phyloP scores from a whole-genome alignment of 2,329 filamentous ascomycete species.

The Parascedosporium putredinis region DNA sequence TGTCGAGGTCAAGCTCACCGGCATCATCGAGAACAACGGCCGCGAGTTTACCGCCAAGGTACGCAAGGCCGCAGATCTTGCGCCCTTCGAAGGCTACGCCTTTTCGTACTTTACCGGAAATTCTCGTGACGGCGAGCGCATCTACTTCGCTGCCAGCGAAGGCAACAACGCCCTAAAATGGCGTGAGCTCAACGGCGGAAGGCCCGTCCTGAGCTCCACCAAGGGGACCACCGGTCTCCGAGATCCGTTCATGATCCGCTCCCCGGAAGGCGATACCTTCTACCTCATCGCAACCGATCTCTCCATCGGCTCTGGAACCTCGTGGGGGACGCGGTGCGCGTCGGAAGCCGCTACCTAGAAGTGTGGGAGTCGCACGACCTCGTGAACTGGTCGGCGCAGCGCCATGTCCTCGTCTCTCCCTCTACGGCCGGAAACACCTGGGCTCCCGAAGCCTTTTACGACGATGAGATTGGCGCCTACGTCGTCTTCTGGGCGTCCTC shows the following conservation, averaged over 20 bases:
- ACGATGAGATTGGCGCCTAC: slow-evolving; percentile 29
- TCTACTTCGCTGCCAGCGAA: slow-evolving; percentile 39
- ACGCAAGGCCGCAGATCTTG: slow-evolving; percentile 20
- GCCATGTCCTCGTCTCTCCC: slow-evolving; percentile 38
- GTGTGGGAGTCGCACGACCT: slow-evolving; percentile 43
- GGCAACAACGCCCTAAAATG: slow-evolving; percentile 42
- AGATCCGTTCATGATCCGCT: slow-evolving; percentile 43
- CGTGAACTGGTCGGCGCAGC: slow-evolving; percentile 38
- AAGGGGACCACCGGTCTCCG: slow-evolving; percentile 38
- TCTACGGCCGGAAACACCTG: slow-evolving; percentile 41
- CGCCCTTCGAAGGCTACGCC: slow-evolving; percentile 32
- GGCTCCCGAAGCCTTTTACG: slow-evolving; percentile 42
- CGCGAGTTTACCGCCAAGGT: slow-evolving; percentile 25
- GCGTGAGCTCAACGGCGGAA: slow-evolving; percentile 36
- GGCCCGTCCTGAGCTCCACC: slow-evolving; percentile 33
- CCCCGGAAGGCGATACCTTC: slow-evolving; percentile 38
- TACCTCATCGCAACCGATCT: slow-evolving; percentile 42
- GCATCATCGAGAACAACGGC: slow-evolving; percentile 17
- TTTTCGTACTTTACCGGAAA: slow-evolving; percentile 42
- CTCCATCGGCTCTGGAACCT: slow-evolving; percentile 42
- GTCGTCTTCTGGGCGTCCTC: slow-evolving; percentile 34
- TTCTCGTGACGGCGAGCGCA: slow-evolving; percentile 35
- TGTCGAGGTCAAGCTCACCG: slow-evolving; percentile 23
- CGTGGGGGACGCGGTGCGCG: slow-evolving; percentile 37
- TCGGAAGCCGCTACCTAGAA: slow-evolving; percentile 38